Evolutionary conservation across 108 stramenopile species (phyloP).

Genomic region (Discostella stelligeroides): DNA sequence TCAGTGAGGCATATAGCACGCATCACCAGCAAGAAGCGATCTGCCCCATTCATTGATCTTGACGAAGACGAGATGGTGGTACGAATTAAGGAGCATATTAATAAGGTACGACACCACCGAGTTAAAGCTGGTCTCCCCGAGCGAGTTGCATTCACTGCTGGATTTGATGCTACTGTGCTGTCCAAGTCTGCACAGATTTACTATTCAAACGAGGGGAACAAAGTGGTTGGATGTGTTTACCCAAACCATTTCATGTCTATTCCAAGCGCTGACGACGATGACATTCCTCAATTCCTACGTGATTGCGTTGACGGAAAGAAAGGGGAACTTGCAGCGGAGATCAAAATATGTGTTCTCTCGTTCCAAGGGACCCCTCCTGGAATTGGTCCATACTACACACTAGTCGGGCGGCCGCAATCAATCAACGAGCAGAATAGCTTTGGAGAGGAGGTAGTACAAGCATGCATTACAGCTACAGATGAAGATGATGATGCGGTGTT

Average conservation of each 20-base stretch:
- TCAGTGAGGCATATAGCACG: background rate
- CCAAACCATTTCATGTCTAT: background rate
- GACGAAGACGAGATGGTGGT: background rate
- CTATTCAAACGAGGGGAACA: background rate
- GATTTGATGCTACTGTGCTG: conserved; percentile 7
- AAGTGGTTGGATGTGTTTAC: background rate
- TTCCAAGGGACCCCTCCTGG: conserved; percentile 5
- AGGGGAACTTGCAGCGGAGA: conserved; percentile 1
- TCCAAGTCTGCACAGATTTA: background rate
- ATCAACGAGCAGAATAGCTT: conserved; percentile 19
- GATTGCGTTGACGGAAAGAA: conserved; percentile 1
- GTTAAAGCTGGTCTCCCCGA: background rate
- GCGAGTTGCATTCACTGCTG: conserved; percentile 12
- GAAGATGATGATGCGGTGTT: conserved; percentile 18
- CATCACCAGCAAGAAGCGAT: background rate
- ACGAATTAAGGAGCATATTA: background rate
- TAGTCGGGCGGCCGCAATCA: conserved; percentile 8
- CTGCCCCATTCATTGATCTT: background rate
- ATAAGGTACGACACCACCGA: background rate
- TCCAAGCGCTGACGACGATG: background rate
- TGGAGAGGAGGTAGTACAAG: background rate
- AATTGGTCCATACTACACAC: conserved; percentile 7
- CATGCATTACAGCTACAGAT: background rate
- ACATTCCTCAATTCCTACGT: background rate
- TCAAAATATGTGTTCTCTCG: background rate